These are phyloP conservation scores for Rubia occidens DNA, from an alignment of 305 asterid species.

Conservation along the genomic window DNA sequence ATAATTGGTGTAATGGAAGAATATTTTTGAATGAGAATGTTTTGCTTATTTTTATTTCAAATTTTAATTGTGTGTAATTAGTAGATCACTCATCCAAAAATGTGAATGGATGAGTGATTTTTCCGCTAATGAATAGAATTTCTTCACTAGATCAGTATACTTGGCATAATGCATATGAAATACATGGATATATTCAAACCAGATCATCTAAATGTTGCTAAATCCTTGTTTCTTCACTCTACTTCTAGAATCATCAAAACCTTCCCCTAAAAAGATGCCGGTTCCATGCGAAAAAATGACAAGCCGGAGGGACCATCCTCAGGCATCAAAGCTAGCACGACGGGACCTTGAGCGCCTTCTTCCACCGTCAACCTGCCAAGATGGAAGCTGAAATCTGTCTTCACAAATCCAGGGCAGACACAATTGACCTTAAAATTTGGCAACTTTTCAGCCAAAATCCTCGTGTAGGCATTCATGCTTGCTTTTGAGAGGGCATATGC, in stretches of 20 bases:
- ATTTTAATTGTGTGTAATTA: too few species aligned
- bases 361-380: constrained; percentile 11
- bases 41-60: background rate
- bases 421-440: constrained; percentile 17
- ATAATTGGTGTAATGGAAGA: too few species aligned
- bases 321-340: constrained; percentile 23
- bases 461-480: constrained; percentile 22
- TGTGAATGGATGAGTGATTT: too few species aligned
- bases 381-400: constrained; percentile 19
- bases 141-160: too few species aligned
- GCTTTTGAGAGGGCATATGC: constrained; percentile 25
- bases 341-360: constrained; percentile 24
- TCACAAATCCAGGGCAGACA: constrained; percentile 28
- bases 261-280: constrained; percentile 12
- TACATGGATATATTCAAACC: too few species aligned
- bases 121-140: too few species aligned
- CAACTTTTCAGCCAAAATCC: constrained; percentile 20
- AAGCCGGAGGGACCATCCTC: constrained; percentile 24
- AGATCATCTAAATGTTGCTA: too few species aligned
- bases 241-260: too few species aligned
- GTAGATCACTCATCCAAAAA: too few species aligned
- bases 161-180: too few species aligned
- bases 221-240: too few species aligned
- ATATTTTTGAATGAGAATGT: background rate
- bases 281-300: constrained; percentile 7